Percentiles rank a stretch among this genome's conserved stretches.
These are phyloP conservation scores for Adansonia rubrostipa DNA, from an alignment of 441 rosid species.

Conservation along the genomic window DNA sequence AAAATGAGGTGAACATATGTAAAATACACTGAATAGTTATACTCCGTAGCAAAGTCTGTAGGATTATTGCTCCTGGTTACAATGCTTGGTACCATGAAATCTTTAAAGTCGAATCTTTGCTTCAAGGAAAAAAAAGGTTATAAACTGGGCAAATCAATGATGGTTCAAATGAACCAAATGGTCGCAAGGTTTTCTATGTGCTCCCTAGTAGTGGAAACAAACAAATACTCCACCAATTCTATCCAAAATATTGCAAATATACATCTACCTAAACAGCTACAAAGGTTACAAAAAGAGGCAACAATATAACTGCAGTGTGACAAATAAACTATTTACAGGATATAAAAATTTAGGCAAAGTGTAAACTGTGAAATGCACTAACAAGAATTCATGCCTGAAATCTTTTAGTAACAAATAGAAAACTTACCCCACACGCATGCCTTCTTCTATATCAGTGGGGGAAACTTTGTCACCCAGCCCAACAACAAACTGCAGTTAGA, in stretches of 20 bases:
- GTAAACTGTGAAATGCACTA: slow-evolving; percentile 12
- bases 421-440: slow-evolving; percentile 77
- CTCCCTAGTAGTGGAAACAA: not conserved
- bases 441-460: slow-evolving; percentile 98
- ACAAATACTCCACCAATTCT: not conserved
- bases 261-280: not conserved
- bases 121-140: not conserved
- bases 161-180: not conserved
- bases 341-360: not conserved
- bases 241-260: not conserved
- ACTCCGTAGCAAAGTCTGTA: not conserved
- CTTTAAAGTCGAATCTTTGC: not conserved
- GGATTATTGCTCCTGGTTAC: slow-evolving; percentile 3
- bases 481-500: slow-evolving; percentile 78
- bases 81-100: not conserved
- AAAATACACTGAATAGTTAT: not conserved
- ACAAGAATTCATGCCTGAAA: not conserved
- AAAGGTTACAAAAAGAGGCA: not conserved
- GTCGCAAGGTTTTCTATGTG: not conserved
- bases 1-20: slow-evolving; percentile 1
- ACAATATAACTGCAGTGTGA: not conserved
- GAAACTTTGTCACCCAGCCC: slow-evolving; percentile 99
- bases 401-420: not conserved
- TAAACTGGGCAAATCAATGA: not conserved
- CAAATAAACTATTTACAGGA: slow-evolving; percentile 11